phyloP scores from a whole-genome alignment of 257 asterid genomes.

The Mentha longifolia region DNA sequence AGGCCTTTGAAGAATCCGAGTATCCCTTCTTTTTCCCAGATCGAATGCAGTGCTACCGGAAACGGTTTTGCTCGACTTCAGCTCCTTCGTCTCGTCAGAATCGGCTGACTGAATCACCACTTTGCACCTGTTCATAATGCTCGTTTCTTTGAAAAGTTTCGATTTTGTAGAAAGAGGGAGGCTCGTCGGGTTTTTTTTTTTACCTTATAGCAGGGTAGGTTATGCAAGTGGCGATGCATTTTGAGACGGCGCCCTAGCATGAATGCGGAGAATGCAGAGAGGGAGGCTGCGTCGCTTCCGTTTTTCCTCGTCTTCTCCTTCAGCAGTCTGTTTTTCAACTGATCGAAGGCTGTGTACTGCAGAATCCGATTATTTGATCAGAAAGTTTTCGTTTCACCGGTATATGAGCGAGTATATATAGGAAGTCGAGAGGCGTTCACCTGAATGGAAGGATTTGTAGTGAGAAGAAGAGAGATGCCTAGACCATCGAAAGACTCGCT shows the following conservation, averaged over 20 bases:
- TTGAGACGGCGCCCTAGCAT: conserved; percentile 84
- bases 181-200: conserved; percentile 10
- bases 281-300: conserved; percentile 39
- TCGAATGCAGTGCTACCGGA: conserved; percentile 55
- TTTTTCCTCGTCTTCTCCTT: conserved; percentile 47
- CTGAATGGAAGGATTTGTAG: conserved; percentile 95
- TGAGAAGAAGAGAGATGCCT: conserved; percentile 84
- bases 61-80: conserved; percentile 57
- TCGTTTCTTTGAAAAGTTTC: background rate
- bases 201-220: conserved; percentile 93
- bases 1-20: conserved; percentile 86
- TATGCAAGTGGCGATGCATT: conserved; percentile 86
- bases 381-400: background rate
- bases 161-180: background rate
- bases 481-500: conserved; percentile 81
- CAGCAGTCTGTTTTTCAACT: conserved; percentile 66
- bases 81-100: conserved; percentile 47
- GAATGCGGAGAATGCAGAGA: conserved; percentile 86
- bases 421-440: conserved; percentile 37
- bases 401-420: too few species aligned
- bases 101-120: conserved; percentile 88
- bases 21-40: conserved; percentile 79
- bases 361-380: conserved; percentile 23
- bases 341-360: conserved; percentile 95
- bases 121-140: conserved; percentile 64